phyloP scores from a whole-genome alignment of 805 yeast species.

The Metschnikowia arizonensis region DNA sequence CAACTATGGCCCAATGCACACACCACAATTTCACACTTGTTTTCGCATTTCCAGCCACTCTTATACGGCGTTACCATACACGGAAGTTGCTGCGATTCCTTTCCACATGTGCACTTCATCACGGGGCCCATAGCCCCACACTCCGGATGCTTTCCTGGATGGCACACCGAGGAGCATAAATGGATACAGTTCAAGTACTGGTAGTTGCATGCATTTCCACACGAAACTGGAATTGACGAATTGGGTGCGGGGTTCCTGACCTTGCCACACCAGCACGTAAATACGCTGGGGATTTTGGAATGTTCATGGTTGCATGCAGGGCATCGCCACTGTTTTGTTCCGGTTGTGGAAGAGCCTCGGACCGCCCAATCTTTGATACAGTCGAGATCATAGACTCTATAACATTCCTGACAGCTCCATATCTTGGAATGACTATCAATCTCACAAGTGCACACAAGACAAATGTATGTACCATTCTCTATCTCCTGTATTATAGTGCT shows the following conservation, averaged over 20 bases:
- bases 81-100: constrained; percentile 58
- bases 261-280: constrained; percentile 89
- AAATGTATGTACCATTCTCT: constrained; percentile 64
- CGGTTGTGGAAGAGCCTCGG: constrained; percentile 64
- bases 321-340: constrained; percentile 71
- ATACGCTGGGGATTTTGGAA: constrained; percentile 49
- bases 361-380: constrained; percentile 87
- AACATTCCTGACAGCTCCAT: constrained; percentile 80
- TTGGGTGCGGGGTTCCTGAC: constrained; percentile 60
- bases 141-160: constrained; percentile 82
- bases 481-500: constrained; percentile 54
- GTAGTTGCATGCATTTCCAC: constrained; percentile 77
- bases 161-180: constrained; percentile 71
- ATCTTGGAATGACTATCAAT: constrained; percentile 60
- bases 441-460: constrained; percentile 86
- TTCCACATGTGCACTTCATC: constrained; percentile 73
- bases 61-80: constrained; percentile 67
- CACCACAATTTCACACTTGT: constrained; percentile 54
- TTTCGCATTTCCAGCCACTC: constrained; percentile 65
- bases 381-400: constrained; percentile 76
- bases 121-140: constrained; percentile 79
- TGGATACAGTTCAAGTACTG: constrained; percentile 61
- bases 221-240: constrained; percentile 69
- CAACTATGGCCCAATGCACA: constrained; percentile 71
- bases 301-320: constrained; percentile 68